Evolutionary conservation across 208 protist species (phyloP).

Genomic region (Naegleria lovaniensis): DNA sequence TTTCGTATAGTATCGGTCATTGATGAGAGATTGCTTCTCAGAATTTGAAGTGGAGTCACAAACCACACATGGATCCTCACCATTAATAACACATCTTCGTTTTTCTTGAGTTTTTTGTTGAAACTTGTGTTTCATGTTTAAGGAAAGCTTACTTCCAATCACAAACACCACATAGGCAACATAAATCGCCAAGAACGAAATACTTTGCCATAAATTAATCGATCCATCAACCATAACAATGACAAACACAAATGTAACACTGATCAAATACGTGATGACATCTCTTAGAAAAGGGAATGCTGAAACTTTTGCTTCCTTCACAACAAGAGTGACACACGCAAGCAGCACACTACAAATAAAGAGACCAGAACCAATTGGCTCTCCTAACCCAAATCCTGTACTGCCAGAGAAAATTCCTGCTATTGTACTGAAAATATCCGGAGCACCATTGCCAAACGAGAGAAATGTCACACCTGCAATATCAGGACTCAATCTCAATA

Average conservation of each 20-base stretch:
- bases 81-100: not conserved
- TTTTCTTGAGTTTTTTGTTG: not conserved
- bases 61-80: too few species aligned
- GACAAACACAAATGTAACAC: not conserved
- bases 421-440: not conserved
- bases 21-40: too few species aligned
- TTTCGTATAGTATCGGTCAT: too few species aligned
- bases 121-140: not conserved
- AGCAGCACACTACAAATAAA: not conserved
- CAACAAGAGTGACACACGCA: not conserved
- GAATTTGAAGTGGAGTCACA: too few species aligned
- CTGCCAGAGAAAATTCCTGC: not conserved
- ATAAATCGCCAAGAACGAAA: not conserved
- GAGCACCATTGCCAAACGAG: not conserved
- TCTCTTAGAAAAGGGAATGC: not conserved
- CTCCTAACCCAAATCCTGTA: conserved; percentile 14
- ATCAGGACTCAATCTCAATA: not conserved
- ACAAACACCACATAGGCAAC: conserved; percentile 10
- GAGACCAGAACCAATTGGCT: not conserved
- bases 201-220: not conserved
- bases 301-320: not conserved
- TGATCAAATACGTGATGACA: not conserved
- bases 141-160: not conserved
- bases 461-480: conserved; percentile 27
- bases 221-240: not conserved